Evolutionary conservation across 352 stramenopile genomes (phyloP).

Genomic region (Pythium scleroteichum): DNA sequence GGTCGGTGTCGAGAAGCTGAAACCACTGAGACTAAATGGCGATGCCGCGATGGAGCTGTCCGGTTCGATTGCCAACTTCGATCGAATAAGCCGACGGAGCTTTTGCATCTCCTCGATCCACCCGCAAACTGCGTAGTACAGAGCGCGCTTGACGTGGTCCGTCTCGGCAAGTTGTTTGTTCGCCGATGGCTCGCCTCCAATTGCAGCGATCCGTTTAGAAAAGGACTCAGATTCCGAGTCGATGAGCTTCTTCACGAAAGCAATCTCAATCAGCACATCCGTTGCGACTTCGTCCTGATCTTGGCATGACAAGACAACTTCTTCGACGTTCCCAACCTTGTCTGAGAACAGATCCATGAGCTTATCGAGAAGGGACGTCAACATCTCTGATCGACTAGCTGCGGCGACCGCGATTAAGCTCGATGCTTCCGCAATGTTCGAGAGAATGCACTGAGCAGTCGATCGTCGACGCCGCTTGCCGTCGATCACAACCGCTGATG

Average conservation of each 20-base stretch:
- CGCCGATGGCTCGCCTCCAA: slow-evolving; percentile 29
- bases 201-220: slow-evolving; percentile 39
- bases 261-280: slow-evolving; percentile 68
- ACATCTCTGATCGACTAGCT: slow-evolving; percentile 8
- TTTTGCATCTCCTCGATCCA: slow-evolving; percentile 79
- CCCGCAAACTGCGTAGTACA: slow-evolving; percentile 70
- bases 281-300: slow-evolving; percentile 52
- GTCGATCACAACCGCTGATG: slow-evolving; percentile 20
- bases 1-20: slow-evolving; percentile 57
- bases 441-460: neutral
- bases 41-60: slow-evolving; percentile 21
- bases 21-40: slow-evolving; percentile 31
- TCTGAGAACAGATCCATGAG: slow-evolving; percentile 58
- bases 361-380: slow-evolving; percentile 34
- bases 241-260: slow-evolving; percentile 53
- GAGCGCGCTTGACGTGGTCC: slow-evolving; percentile 47
- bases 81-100: slow-evolving; percentile 69
- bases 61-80: slow-evolving; percentile 41
- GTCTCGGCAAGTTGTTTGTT: slow-evolving; percentile 43
- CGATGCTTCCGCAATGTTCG: neutral
- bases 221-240: slow-evolving; percentile 44
- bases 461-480: slow-evolving; percentile 18
- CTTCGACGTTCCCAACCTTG: slow-evolving; percentile 61
- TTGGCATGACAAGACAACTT: slow-evolving; percentile 64
- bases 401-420: slow-evolving; percentile 32